Percentiles rank a stretch among this genome's conserved stretches.
Evolutionary conservation across 1,284 basidiomycete species (phyloP).

Genomic region (Trichosporon ovoides): DNA sequence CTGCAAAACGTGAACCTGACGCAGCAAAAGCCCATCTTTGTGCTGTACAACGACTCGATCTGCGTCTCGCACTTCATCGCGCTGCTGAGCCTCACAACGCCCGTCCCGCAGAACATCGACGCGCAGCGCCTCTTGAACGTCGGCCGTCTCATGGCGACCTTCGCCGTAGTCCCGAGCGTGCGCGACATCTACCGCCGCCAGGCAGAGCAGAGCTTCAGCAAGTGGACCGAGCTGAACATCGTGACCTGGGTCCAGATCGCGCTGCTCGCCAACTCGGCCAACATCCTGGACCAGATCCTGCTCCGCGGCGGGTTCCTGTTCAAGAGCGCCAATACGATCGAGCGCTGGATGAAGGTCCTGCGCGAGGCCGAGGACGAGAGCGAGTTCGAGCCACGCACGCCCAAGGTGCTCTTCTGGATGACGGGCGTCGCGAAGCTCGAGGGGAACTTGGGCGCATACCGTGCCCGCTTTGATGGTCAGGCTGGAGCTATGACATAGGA

Average conservation of each 20-base stretch:
- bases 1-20: neutral
- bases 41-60: neutral
- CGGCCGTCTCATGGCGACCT: neutral
- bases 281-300: neutral
- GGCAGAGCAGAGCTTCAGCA: neutral
- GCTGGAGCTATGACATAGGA: neutral
- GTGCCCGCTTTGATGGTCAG: neutral
- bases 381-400: neutral
- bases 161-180: neutral
- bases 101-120: neutral
- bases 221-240: neutral
- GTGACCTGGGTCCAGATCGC: constrained; percentile 1
- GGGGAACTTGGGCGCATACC: neutral
- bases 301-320: constrained; percentile 1
- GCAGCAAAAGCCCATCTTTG: neutral
- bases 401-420: constrained; percentile 3
- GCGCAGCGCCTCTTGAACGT: neutral
- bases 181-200: constrained; percentile 1
- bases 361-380: neutral
- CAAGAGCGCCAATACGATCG: neutral
- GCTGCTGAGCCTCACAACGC: neutral
- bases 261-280: neutral
- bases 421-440: neutral
- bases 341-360: neutral
- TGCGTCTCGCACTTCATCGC: neutral